Evolutionary conservation across 108 stramenopile species (phyloP).

Genomic region (Asterionellopsis glacialis): DNA sequence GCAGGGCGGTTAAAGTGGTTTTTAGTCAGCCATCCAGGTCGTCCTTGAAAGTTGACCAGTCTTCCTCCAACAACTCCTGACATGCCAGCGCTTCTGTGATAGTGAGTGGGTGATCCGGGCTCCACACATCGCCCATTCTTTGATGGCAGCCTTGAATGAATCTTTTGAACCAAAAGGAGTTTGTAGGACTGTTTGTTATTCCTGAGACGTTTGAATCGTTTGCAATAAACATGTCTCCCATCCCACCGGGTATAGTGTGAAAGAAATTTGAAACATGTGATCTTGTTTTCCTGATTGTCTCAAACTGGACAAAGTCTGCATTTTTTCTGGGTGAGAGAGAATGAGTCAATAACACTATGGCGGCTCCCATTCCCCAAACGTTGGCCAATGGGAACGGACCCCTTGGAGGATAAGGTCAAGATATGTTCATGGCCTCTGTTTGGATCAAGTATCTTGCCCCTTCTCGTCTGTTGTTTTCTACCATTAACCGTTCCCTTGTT

Average conservation of each 20-base stretch:
- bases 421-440: background rate
- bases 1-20: background rate
- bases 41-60: background rate
- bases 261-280: no score
- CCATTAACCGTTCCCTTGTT: no score
- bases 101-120: background rate
- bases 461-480: no score
- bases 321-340: no score
- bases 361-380: background rate
- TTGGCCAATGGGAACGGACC: no score
- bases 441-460: no score
- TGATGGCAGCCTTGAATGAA: constrained; percentile 1
- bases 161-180: background rate
- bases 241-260: no score
- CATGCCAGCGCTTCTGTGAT: background rate
- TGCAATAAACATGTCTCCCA: background rate
- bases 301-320: no score
- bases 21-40: background rate
- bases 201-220: background rate
- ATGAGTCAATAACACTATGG: background rate
- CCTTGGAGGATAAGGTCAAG: background rate
- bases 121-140: background rate
- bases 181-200: no score
- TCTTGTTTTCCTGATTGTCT: no score
- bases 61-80: background rate